These are phyloP conservation scores for Spergularia bocconei DNA, from an alignment of 148 eudicot species.

Conservation along the genomic window DNA sequence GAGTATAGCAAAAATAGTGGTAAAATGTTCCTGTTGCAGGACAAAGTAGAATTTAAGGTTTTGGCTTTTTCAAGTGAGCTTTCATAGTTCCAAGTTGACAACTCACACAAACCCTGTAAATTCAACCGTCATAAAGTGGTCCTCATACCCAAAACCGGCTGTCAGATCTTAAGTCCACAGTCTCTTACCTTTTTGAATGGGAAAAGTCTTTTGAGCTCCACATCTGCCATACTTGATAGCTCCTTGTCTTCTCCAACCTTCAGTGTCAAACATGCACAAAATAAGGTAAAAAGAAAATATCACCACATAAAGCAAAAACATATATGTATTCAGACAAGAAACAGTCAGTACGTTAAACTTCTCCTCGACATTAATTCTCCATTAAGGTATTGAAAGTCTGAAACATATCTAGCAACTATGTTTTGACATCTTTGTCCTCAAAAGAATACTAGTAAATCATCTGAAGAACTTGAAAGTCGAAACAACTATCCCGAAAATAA, in stretches of 20 bases:
- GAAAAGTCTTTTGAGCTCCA: slow-evolving; percentile 72
- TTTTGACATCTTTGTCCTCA: too few relatives aligned
- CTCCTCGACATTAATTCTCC: background rate
- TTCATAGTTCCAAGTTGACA: background rate
- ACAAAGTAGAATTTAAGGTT: too few relatives aligned
- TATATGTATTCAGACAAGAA: background rate
- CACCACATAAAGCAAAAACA: background rate
- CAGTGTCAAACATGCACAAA: slow-evolving; percentile 7
- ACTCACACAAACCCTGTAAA: background rate
- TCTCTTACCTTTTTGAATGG: slow-evolving; percentile 55
- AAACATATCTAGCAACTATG: too few relatives aligned
- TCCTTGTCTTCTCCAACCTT: slow-evolving; percentile 94
- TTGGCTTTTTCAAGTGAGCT: background rate
- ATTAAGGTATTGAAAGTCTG: background rate
- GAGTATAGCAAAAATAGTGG: background rate
- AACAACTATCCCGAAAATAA: too few relatives aligned
- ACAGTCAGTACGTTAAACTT: background rate
- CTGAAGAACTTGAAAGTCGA: too few relatives aligned
- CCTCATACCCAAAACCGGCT: background rate
- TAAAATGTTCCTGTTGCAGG: background rate
- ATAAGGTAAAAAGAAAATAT: background rate
- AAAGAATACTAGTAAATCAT: too few relatives aligned
- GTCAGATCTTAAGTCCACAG: background rate
- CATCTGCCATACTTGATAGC: slow-evolving; percentile 63
- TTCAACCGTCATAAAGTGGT: background rate